Evolutionary conservation across 2,329 filamentous ascomycete genomes (phyloP), one percentile per base, ranked within the genome.

Genomic region (Plectosphaerella plurivora): DNA sequence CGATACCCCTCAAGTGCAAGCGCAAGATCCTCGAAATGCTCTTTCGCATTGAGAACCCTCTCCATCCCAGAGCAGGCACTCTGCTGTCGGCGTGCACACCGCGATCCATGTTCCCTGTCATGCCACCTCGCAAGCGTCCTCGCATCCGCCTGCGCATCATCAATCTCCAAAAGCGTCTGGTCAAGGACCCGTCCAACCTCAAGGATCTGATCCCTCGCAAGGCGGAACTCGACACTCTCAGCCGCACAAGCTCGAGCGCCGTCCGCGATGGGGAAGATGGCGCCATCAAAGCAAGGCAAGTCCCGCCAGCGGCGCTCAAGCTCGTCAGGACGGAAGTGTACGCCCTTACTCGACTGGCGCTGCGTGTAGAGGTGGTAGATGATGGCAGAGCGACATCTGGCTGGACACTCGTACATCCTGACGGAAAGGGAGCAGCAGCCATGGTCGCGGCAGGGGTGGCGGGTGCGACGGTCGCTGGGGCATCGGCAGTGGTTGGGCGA

Each of bases 401-500:
- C 15, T 1, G 52, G 51, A 16, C 65, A 67, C 44, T 41, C 48
- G n/a, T 56, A 24, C 24, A 56, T 53, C 14, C 45, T 54, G 41
- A 42, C 24, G 1, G 53, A 54, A 50, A 53, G 49, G 45, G 58
- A 54, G 49, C 65, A 68, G 53, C 65, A 68, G 2, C 58, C 60
- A 44, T 68, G 65, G 1, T 57, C 36, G 1, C 55, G 52, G 33
- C 65, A 68, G 25, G 51, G 54, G 9, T 35, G 33, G 3, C 25
- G 28, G 3, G 49, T 25, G 11, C 50, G 50, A 7, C 50, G 41
- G n/a, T 54, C n/a, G 2, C 18, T 15, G 12, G 36, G 5, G 44
- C 64, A 66, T 3, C 20, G 15, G 53, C 65, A 68, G 7, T 16
- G 10, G 1, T 25, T 8, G 1, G 65, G 59, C 2, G 45, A 8